phyloP scores from a whole-genome alignment of 106 monocot species.

The Amphibolis antarctica region DNA sequence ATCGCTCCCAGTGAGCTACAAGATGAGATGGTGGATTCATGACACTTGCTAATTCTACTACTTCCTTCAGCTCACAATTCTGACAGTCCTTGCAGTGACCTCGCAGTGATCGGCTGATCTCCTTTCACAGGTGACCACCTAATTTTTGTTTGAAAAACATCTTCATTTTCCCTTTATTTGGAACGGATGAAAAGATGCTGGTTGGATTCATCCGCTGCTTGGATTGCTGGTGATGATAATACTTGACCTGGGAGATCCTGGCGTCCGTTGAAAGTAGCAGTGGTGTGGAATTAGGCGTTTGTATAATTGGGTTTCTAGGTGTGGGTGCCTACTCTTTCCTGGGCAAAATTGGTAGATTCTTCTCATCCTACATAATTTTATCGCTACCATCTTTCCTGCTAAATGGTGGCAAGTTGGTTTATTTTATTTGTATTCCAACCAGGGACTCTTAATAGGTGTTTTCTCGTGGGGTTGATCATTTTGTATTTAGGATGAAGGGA shows the following conservation, averaged over 20 bases:
- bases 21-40: slow-evolving; percentile 97
- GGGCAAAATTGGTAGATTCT: too few relatives aligned
- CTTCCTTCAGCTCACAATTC: neutral
- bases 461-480: too few relatives aligned
- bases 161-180: neutral
- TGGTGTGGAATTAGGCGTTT: slow-evolving; percentile 12
- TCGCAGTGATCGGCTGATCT: neutral
- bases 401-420: too few relatives aligned
- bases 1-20: slow-evolving; percentile 95
- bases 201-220: slow-evolving; percentile 18
- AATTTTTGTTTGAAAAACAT: slow-evolving; percentile 5
- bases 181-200: slow-evolving; percentile 5
- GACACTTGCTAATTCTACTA: slow-evolving; percentile 8
- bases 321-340: neutral
- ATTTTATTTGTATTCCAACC: too few relatives aligned
- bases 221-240: slow-evolving; percentile 53
- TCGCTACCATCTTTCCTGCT: too few relatives aligned
- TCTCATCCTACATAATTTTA: too few relatives aligned
- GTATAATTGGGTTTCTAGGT: slow-evolving; percentile 1
- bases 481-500: too few relatives aligned
- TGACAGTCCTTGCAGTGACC: too few relatives aligned
- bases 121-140: slow-evolving; percentile 1
- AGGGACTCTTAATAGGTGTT: too few relatives aligned
- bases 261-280: slow-evolving; percentile 36
- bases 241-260: slow-evolving; percentile 8